A percentile compares a stretch with the other conserved stretches of the same genome.
phyloP scores from a whole-genome alignment of 2,329 filamentous ascomycete species.

The Colletotrichum paranaense region DNA sequence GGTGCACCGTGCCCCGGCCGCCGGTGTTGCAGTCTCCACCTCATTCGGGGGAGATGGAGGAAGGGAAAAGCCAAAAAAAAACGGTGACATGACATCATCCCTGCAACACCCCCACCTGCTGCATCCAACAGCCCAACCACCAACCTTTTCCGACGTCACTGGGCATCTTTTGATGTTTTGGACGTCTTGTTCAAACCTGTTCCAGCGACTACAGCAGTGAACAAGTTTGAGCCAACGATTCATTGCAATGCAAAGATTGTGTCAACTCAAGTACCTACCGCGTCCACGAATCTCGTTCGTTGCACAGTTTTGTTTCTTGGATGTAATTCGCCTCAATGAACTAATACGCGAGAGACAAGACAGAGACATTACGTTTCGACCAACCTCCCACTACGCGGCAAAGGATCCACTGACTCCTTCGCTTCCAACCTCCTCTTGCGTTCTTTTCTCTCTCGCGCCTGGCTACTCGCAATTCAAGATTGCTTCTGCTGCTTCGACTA shows the following conservation, averaged over 20 bases:
- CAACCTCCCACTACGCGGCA: background rate
- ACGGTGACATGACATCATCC: constrained; percentile 17
- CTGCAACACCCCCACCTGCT: background rate
- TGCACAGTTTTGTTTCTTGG: background rate
- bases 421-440: background rate
- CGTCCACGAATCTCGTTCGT: background rate
- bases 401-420: background rate
- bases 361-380: background rate
- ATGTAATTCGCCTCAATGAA: background rate
- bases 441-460: background rate
- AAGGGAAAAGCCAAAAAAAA: background rate
- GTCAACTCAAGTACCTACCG: background rate
- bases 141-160: constrained; percentile 11
- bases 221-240: background rate
- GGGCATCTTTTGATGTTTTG: background rate
- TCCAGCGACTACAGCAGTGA: background rate
- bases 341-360: background rate
- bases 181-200: background rate
- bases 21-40: constrained; percentile 3
- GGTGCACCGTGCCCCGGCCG: constrained; percentile 22
- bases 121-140: constrained; percentile 8
- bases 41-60: background rate
- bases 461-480: background rate
- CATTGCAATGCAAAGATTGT: background rate
- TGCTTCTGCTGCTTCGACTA: background rate